phyloP scores from a whole-genome alignment of 768 basidiomycete species.

The Amyloporia xantha region DNA sequence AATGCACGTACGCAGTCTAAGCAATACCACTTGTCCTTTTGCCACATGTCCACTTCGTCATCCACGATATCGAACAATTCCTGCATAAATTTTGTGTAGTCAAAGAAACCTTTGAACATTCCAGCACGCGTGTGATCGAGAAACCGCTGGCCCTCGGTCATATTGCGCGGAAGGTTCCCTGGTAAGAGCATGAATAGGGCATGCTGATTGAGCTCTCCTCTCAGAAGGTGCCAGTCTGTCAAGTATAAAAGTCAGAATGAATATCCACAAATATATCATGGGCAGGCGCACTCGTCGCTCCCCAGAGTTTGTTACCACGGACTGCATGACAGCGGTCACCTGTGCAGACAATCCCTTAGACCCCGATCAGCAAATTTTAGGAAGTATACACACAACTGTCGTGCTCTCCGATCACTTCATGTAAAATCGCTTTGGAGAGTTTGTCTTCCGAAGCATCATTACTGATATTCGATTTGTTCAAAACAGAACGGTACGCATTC shows the following conservation, averaged over 20 bases:
- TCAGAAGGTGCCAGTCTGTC: not conserved
- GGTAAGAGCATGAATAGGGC: not conserved
- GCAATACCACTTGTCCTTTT: slow-evolving; percentile 22
- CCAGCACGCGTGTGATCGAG: not conserved
- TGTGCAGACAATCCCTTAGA: too few relatives aligned
- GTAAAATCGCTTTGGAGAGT: not conserved
- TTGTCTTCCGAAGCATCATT: not conserved
- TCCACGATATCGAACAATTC: not conserved
- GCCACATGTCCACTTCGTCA: slow-evolving; percentile 9
- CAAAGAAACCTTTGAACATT: not conserved
- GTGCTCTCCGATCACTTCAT: not conserved
- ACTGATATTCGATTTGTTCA: not conserved
- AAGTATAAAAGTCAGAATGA: not conserved
- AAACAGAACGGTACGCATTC: not conserved
- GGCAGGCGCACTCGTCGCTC: not conserved
- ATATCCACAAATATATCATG: not conserved
- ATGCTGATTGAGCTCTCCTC: not conserved
- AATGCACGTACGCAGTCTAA: slow-evolving; percentile 14
- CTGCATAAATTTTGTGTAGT: not conserved
- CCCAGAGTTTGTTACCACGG: not conserved
- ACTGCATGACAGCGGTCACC: not conserved
- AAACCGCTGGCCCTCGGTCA: not conserved
- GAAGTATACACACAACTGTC: not conserved
- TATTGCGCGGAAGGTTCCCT: not conserved
- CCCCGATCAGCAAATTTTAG: not conserved